Evolutionary conservation across 78 protist species (phyloP).

Genomic region (Chrysochromulina tobinii): DNA sequence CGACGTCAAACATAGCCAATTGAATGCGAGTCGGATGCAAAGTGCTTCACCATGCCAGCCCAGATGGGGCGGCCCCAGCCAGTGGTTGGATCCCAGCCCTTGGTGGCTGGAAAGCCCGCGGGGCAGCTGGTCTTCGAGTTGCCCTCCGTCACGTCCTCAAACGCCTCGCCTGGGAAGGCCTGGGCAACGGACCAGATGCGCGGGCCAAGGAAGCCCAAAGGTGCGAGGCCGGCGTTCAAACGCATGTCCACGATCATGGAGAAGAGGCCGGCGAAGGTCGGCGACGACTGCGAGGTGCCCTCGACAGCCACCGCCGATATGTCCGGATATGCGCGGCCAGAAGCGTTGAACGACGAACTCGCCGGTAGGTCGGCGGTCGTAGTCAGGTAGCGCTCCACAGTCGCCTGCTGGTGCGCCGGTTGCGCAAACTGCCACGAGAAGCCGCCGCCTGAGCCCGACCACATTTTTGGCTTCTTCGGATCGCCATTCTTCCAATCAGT

Average conservation of each 20-base stretch:
- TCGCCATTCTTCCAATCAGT: neutral
- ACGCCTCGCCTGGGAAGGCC: slow-evolving; percentile 13
- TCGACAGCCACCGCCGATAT: slow-evolving; percentile 1
- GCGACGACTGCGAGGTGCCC: slow-evolving; percentile 6
- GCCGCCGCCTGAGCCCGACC: slow-evolving; percentile 10
- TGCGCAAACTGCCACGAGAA: slow-evolving; percentile 27
- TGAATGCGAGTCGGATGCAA: neutral
- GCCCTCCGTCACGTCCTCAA: slow-evolving; percentile 26
- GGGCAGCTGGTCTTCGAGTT: neutral
- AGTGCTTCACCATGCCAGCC: slow-evolving; percentile 8
- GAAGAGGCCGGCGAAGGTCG: neutral
- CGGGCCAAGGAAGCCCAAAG: neutral
- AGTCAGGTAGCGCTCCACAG: neutral
- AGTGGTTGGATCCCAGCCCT: slow-evolving; percentile 35
- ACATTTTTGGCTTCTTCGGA: neutral
- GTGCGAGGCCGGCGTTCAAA: neutral
- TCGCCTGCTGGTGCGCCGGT: neutral
- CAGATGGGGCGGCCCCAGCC: slow-evolving; percentile 23
- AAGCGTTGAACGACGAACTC: neutral
- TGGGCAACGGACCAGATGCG: neutral
- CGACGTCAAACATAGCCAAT: too few species aligned
- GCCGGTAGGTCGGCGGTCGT: neutral
- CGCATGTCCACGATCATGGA: neutral
- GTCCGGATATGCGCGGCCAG: slow-evolving; percentile 18
- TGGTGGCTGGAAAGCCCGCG: neutral